Percentiles rank a stretch among this genome's conserved stretches.
Conservation (phyloP, 2,329 filamentous ascomycete genomes). For the Beauveria brongniartii region DNA sequence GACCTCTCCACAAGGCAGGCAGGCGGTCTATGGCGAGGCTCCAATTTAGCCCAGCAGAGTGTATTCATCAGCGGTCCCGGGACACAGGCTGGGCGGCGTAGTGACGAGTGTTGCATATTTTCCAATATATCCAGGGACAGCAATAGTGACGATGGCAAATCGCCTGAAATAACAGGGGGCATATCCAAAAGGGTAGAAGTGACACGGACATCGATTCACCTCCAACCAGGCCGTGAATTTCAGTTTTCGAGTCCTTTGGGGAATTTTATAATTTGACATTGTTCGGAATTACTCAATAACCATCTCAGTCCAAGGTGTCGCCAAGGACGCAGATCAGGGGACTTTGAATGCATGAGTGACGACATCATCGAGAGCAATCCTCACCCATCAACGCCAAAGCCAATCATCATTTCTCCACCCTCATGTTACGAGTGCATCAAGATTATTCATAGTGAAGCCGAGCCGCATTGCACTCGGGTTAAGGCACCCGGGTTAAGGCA, state of each 20-base stretch:
- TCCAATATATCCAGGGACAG: background rate
- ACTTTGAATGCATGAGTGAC: no score
- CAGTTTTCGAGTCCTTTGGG: background rate
- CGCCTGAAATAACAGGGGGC: background rate
- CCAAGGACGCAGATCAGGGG: no score
- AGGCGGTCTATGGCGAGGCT: conserved; percentile 1
- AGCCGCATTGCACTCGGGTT: no score
- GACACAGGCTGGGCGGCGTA: background rate
- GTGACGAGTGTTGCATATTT: conserved; percentile 4
- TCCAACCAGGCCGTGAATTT: background rate
- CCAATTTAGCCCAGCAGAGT: conserved; percentile 6
- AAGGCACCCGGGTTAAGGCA: background rate
- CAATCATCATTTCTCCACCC: no score
- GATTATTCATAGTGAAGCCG: no score
- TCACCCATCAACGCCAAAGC: no score
- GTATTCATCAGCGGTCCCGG: conserved; percentile 7
- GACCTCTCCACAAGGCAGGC: background rate
- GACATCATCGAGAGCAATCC: no score
- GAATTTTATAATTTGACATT: background rate
- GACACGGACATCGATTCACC: conserved; percentile 4
- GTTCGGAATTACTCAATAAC: background rate
- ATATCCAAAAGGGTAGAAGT: conserved; percentile 8
- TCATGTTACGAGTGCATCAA: background rate
- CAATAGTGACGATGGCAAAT: conserved; percentile 4
- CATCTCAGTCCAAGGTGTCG: no score